These are phyloP conservation scores for Xylaria polymorpha DNA, from an alignment of 2,329 filamentous ascomycete species.

Conservation along the genomic window DNA sequence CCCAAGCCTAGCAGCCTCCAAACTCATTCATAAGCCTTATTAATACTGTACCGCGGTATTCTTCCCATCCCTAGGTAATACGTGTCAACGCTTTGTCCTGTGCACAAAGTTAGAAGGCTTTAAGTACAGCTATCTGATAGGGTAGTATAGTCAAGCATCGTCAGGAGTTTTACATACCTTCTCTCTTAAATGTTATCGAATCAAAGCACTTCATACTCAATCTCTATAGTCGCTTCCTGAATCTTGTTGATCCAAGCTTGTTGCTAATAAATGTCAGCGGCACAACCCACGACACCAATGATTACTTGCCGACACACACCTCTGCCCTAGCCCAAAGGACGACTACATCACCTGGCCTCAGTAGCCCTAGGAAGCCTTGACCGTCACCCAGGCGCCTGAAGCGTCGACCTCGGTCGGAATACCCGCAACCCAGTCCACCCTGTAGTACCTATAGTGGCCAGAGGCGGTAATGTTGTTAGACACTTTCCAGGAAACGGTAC, in stretches of 20 bases:
- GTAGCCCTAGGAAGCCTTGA: slow-evolving; percentile 36
- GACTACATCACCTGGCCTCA: slow-evolving; percentile 30
- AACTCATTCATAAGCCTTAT: not conserved
- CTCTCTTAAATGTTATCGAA: slow-evolving; percentile 3
- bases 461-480: slow-evolving; percentile 35
- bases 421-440: slow-evolving; percentile 34
- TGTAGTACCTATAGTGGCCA: slow-evolving; percentile 26
- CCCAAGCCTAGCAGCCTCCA: not conserved
- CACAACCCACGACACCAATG: not conserved
- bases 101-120: not conserved
- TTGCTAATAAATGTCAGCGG: slow-evolving; percentile 30
- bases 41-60: not conserved
- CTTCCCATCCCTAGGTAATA: not conserved
- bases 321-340: slow-evolving; percentile 38
- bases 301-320: slow-evolving; percentile 28
- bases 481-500: slow-evolving; percentile 32
- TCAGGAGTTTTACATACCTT: not conserved
- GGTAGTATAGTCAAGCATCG: not conserved
- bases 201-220: slow-evolving; percentile 36
- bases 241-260: slow-evolving; percentile 33
- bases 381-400: slow-evolving; percentile 29
- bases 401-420: slow-evolving; percentile 23
- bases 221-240: slow-evolving; percentile 38
- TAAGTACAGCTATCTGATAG: not conserved
- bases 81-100: not conserved